Base-by-base conservation (phyloP, 768 basidiomycete genomes). In the Coprinopsis marcescibilis region DNA sequence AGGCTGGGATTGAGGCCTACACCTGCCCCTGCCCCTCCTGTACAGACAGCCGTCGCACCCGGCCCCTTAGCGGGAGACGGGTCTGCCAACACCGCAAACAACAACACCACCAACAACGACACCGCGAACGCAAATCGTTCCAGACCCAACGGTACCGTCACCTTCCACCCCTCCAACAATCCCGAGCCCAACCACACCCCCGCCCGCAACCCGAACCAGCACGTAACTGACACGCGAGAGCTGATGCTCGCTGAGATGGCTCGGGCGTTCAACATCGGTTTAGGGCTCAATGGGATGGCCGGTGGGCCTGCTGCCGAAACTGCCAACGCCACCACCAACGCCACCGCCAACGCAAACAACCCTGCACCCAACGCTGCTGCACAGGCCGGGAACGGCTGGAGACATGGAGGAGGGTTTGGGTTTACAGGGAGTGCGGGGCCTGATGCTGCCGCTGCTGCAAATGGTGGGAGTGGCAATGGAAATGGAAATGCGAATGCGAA, bases 231-330 rank as follows among this genome's bases (percentile, higher is more conserved):
- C 59, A 77, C 83, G 43, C 62, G 85, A 34, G 81, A 87, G 54
- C 64, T 79, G 37, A 84, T 89, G 76, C 70, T 89, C 39, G 78
- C 82, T 1, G 86, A 89, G 61, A 88, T 89, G 83, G 83, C 85
- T 20, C 70, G 86, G 23, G 87, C 85, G 7, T 84, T 89, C 57
- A 85, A 86, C 54, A 67, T 84, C 37, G 85, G 85, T 11, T 69
- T 89, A 19, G 78, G 79, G 3, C 58, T 79, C 46, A 65, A 62
- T 39, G 60, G 56, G 3, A 55, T 64, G 26, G 52, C 51, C n/a
- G n/a, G n/a, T n/a, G n/a, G n/a, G 36, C 48, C 55, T 17, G 52
- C 50, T 24, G 25, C 48, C 26, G 36, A 52, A 6, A 43, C 45
- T 25, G 8, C 39, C 24, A 37, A 19, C 51, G 23, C 26, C 19